phyloP scores from a whole-genome alignment of 352 stramenopile species.

The Phytophthora quininea region DNA sequence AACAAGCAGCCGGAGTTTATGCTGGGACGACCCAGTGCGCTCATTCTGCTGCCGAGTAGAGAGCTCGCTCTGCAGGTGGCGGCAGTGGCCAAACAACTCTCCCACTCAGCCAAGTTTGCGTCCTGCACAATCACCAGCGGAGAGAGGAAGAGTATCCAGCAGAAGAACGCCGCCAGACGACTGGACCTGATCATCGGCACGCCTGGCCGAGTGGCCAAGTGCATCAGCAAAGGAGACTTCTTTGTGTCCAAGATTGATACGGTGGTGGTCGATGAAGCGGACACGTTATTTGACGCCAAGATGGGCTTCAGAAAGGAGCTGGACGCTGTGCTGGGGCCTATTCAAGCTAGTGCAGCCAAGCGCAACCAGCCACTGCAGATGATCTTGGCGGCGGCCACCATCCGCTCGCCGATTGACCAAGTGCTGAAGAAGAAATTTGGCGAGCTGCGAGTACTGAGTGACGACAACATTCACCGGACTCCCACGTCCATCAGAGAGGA shows the following conservation, averaged over 20 bases:
- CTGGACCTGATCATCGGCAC: constrained; percentile 82
- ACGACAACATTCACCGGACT: constrained; percentile 75
- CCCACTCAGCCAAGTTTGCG: constrained; percentile 75
- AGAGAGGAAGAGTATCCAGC: constrained; percentile 73
- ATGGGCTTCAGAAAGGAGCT: constrained; percentile 83
- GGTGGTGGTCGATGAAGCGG: constrained; percentile 79
- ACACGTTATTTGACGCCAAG: constrained; percentile 83
- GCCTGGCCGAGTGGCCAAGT: constrained; percentile 74
- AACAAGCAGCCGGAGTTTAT: constrained; percentile 15
- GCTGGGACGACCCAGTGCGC: constrained; percentile 46
- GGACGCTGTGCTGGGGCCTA: constrained; percentile 67
- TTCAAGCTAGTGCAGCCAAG: constrained; percentile 72
- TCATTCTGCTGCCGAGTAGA: constrained; percentile 69
- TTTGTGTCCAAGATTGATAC: constrained; percentile 78
- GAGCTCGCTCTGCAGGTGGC: constrained; percentile 74
- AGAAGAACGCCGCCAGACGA: constrained; percentile 46
- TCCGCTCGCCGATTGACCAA: constrained; percentile 70
- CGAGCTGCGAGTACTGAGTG: constrained; percentile 63
- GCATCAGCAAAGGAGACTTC: constrained; percentile 71
- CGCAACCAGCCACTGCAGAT: constrained; percentile 61
- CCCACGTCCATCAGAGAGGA: constrained; percentile 62
- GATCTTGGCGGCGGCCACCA: constrained; percentile 75
- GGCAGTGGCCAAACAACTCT: constrained; percentile 67
- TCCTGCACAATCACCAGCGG: constrained; percentile 68
- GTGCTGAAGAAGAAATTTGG: constrained; percentile 78